Percentiles rank a stretch among this genome's conserved stretches.
phyloP scores from a whole-genome alignment of 345 rosid genomes.

The Sonneratia caseolaris region DNA sequence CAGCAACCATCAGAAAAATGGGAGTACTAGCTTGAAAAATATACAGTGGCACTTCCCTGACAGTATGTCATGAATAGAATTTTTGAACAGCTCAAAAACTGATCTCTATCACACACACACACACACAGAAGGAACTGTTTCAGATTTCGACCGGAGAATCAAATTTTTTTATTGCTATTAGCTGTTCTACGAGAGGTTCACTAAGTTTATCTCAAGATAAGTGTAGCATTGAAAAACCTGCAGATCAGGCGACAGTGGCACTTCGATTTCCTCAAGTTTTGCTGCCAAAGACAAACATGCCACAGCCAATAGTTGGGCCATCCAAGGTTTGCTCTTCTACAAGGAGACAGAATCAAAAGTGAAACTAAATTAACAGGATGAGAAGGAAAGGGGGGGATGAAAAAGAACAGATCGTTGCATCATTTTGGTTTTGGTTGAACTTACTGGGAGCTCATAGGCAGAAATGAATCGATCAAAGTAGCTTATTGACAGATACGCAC shows the following conservation, averaged over 20 bases:
- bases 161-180: neutral
- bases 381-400: neutral
- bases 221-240: slow-evolving; percentile 30
- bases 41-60: neutral
- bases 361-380: neutral
- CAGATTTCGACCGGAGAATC: neutral
- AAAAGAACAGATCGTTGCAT: neutral
- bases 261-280: slow-evolving; percentile 65
- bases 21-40: too few relatives aligned
- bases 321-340: slow-evolving; percentile 63
- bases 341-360: neutral
- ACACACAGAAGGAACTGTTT: neutral
- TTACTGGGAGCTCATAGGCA: slow-evolving; percentile 53
- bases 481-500: slow-evolving; percentile 43
- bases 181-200: neutral
- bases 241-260: slow-evolving; percentile 48
- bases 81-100: neutral
- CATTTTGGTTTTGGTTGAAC: slow-evolving; percentile 6
- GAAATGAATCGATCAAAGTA: slow-evolving; percentile 71
- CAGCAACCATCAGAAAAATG: neutral
- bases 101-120: neutral
- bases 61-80: neutral
- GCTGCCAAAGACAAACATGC: slow-evolving; percentile 70
- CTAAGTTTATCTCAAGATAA: neutral
- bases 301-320: slow-evolving; percentile 59